phyloP scores from a whole-genome alignment of 371 early-diverging fungal genomes.

The Thermomucor indicae-seudaticae region DNA sequence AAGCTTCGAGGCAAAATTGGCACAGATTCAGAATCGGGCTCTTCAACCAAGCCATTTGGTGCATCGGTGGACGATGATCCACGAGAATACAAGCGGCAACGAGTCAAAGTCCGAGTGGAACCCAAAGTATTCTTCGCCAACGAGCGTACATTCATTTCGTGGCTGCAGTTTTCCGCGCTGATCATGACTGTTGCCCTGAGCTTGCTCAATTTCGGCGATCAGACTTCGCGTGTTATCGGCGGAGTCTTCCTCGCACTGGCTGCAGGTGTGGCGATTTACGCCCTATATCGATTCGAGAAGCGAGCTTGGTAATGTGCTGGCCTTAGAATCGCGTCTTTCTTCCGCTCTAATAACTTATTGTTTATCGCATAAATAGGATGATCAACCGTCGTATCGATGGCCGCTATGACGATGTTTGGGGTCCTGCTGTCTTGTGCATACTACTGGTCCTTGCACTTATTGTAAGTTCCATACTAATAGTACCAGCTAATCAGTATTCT shows the following conservation, averaged over 20 bases:
- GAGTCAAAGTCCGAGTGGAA: constrained; percentile 75
- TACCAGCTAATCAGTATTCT: not conserved
- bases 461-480: constrained; percentile 21
- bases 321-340: constrained; percentile 10
- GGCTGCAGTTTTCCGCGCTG: constrained; percentile 73
- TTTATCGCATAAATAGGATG: constrained; percentile 46
- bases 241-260: constrained; percentile 75
- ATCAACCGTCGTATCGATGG: constrained; percentile 61
- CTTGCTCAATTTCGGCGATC: constrained; percentile 79
- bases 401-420: constrained; percentile 62
- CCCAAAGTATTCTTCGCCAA: constrained; percentile 99
- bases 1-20: constrained; percentile 3
- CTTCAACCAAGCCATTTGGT: not conserved
- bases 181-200: constrained; percentile 71
- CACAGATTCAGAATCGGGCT: not conserved
- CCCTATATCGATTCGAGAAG: constrained; percentile 89
- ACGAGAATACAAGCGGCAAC: constrained; percentile 20
- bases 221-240: constrained; percentile 58
- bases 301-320: constrained; percentile 57
- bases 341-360: no score
- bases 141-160: constrained; percentile 95
- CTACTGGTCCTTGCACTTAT: constrained; percentile 67
- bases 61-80: constrained; percentile 7
- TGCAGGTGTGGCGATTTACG: constrained; percentile 50
- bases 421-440: constrained; percentile 85